Conservation (phyloP, 2,329 filamentous ascomycete species). For the Lecanicillium sp. region DNA sequence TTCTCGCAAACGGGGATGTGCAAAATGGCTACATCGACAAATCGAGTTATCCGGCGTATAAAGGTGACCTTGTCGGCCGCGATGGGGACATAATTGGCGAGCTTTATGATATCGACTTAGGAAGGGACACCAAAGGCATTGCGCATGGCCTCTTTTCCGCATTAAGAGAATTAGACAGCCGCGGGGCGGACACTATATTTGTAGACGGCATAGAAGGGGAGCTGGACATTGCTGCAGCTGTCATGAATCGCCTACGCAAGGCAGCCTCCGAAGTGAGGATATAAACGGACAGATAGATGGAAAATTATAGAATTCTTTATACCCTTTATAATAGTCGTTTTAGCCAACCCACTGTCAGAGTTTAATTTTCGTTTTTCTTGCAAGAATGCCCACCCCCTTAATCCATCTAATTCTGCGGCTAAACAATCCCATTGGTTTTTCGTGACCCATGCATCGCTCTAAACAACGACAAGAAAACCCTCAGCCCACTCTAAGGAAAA, state of each 20-base stretch:
- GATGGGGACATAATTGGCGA: conserved; percentile 26
- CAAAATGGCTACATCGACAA: conserved; percentile 14
- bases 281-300: conserved; percentile 30
- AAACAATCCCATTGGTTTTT: too few species aligned
- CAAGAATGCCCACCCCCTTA: too few species aligned
- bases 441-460: too few species aligned
- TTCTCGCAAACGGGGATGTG: conserved; percentile 9
- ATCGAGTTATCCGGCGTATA: conserved; percentile 30
- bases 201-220: conserved; percentile 81
- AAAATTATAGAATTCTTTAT: conserved; percentile 14
- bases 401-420: too few species aligned
- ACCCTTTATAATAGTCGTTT: conserved; percentile 10
- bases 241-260: conserved; percentile 79
- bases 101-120: conserved; percentile 66
- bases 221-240: conserved; percentile 75
- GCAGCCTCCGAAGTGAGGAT: conserved; percentile 56
- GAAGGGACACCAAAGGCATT: conserved; percentile 62
- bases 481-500: too few species aligned
- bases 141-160: conserved; percentile 85
- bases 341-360: not conserved
- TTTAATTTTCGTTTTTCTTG: too few species aligned
- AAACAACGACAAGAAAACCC: too few species aligned
- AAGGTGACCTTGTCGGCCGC: conserved; percentile 29
- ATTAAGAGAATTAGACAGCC: conserved; percentile 74
- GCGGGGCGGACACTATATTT: conserved; percentile 73